These are phyloP conservation scores for Podila verticillata DNA, from an alignment of 192 early-diverging fungal genomes.

Conservation along the genomic window DNA sequence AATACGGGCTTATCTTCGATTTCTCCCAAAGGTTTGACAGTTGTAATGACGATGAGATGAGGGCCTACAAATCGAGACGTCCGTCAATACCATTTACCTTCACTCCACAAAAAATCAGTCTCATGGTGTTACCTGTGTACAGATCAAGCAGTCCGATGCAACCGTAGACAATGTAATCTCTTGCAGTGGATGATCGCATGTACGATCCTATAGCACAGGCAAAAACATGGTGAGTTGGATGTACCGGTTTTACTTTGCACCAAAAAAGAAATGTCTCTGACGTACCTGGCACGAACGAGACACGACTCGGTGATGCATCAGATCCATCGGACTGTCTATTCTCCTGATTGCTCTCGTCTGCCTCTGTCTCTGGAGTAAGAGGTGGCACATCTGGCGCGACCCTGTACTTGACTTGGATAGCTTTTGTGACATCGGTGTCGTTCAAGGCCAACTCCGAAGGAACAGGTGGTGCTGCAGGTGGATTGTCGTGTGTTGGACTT, in stretches of 20 bases:
- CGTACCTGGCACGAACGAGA: neutral
- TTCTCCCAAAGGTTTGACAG: slow-evolving; percentile 45
- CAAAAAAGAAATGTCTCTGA: too few relatives aligned
- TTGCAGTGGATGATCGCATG: slow-evolving; percentile 11
- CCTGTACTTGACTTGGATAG: neutral
- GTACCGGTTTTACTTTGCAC: too few relatives aligned
- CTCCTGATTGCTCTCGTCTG: neutral
- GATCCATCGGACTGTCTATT: neutral
- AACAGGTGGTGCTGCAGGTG: neutral
- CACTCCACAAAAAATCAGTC: too few relatives aligned
- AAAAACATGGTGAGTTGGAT: too few relatives aligned
- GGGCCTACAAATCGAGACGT: slow-evolving; percentile 13
- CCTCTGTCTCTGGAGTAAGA: neutral
- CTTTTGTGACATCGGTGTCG: neutral
- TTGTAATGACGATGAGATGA: slow-evolving; percentile 49
- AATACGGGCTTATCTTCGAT: slow-evolving; percentile 51
- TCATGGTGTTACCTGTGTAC: slow-evolving; percentile 23
- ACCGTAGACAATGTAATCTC: slow-evolving; percentile 42
- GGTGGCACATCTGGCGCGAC: neutral
- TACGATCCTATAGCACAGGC: slow-evolving; percentile 17
- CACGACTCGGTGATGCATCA: neutral
- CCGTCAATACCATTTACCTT: neutral
- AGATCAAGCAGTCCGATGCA: slow-evolving; percentile 41
- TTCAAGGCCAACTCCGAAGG: neutral
- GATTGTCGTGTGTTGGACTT: neutral